Evolutionary conservation across 192 early-diverging fungal species (phyloP).

Genomic region (Mortierella alpina): DNA sequence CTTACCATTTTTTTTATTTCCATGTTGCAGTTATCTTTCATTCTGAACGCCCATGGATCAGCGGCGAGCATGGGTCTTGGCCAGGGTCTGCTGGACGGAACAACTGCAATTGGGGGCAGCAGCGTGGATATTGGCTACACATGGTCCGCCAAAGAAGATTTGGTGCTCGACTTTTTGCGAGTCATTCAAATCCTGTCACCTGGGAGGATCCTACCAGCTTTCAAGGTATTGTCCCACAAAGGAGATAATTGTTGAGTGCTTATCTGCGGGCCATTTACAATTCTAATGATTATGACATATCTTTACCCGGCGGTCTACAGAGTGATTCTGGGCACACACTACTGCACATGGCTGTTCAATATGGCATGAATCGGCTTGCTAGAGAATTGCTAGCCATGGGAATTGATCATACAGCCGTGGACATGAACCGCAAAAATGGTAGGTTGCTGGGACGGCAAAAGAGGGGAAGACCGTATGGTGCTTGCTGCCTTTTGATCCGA

Average conservation of each 20-base stretch:
- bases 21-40: conserved; percentile 22
- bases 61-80: conserved; percentile 2
- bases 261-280: too few relatives aligned
- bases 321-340: conserved; percentile 30
- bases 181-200: conserved; percentile 37
- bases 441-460: background rate
- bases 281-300: too few relatives aligned
- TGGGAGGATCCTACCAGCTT: conserved; percentile 31
- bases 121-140: conserved; percentile 19
- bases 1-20: background rate
- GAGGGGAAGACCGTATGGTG: too few relatives aligned
- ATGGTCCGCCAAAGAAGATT: conserved; percentile 27
- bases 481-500: too few relatives aligned
- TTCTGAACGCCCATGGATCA: conserved; percentile 20
- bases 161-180: conserved; percentile 35
- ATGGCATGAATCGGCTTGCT: conserved; percentile 23
- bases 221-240: conserved; percentile 12
- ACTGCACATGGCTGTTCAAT: conserved; percentile 31
- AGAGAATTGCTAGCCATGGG: conserved; percentile 35
- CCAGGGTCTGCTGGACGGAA: conserved; percentile 9
- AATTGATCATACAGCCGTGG: conserved; percentile 40
- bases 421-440: conserved; percentile 42
- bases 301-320: background rate
- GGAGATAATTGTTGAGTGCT: too few relatives aligned
- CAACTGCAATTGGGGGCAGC: conserved; percentile 12